Evolutionary conservation across 805 yeast species (phyloP), one percentile per base, ranked within the genome.

Genomic region (Tetrapisispora iriomotensis): DNA sequence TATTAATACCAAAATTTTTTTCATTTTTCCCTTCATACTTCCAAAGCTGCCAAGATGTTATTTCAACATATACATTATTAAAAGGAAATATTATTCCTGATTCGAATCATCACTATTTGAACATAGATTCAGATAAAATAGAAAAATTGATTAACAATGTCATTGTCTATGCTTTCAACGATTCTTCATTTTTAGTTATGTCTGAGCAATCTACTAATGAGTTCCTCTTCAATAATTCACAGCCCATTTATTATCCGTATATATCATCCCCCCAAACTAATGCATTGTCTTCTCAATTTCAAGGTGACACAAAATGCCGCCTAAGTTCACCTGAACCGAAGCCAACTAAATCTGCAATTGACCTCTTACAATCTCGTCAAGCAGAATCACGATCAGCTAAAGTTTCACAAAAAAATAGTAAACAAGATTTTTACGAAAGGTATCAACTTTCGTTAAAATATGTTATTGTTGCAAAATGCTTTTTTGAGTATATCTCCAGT

Each of bases 121-220:
- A 44, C 7, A 45, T 51, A 10, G 47, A 57, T 38, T 44, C 46
- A 13, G 49, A 49, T 22, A 52, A 44, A n/a, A 38, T 57, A 29
- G 59, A 54, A 29, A 49, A 53, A 34, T 38, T 51, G 9, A 56
- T 59, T 25, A 54, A 59, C 35, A 48, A 56, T 20, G 57, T 59
- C 9, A 38, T 57, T 13, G 55, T 59, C 3, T 47, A 53, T 38
- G 52, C 62, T 3, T 59, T 56, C 34, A 59, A 59, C 37, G 63
- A 59, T 39, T 43, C 58, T 3, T 54, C 60, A 3, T 59, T 51
- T 35, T 42, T 59, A 24, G 54, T 54, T 26, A 56, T 58, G 60
- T 41, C 55, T 3, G 56, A 53, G 6, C 51, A 51, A 34, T 36
- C 49, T 2, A 43, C 51, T 13, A 51, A 53, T 24, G 59, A 54